Conservation (phyloP, 768 basidiomycete species). For the Termitomyces sp. region DNA sequence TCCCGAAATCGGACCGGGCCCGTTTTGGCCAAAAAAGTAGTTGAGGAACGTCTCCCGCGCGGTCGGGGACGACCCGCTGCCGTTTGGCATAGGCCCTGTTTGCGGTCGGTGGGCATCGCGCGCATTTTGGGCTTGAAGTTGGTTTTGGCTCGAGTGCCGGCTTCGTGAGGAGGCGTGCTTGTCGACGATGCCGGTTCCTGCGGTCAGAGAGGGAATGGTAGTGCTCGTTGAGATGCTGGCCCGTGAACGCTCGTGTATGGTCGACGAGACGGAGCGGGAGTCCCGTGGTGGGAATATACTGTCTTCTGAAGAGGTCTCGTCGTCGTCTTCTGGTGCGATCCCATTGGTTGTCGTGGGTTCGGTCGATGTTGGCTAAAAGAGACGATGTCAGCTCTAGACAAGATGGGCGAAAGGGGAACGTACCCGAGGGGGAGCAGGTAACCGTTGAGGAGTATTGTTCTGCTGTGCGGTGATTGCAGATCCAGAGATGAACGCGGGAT, state of each 20-base stretch:
- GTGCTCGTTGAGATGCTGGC: conserved; percentile 30
- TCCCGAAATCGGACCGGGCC: conserved; percentile 64
- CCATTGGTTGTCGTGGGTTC: conserved; percentile 56
- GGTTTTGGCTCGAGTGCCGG: conserved; percentile 12
- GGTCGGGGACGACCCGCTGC: conserved; percentile 37
- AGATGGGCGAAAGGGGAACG: conserved; percentile 19
- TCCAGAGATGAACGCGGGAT: conserved; percentile 87
- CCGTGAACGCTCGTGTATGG: conserved; percentile 69
- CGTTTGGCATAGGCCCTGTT: conserved; percentile 23
- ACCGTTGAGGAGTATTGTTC: conserved; percentile 33
- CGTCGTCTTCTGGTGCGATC: conserved; percentile 44
- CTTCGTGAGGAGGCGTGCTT: conserved; percentile 33
- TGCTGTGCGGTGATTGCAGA: conserved; percentile 60
- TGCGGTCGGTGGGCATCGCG: conserved; percentile 24
- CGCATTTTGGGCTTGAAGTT: conserved; percentile 8
- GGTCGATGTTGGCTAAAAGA: conserved; percentile 50
- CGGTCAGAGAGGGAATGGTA: conserved; percentile 20
- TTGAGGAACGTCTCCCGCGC: conserved; percentile 92
- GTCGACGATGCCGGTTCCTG: conserved; percentile 17
- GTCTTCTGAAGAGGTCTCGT: conserved; percentile 59
- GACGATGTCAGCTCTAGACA: conserved; percentile 13
- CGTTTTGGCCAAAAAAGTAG: conserved; percentile 95
- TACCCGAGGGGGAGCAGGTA: conserved; percentile 47
- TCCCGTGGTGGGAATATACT: conserved; percentile 46
- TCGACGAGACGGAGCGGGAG: conserved; percentile 70